These are phyloP conservation scores for Cylindrodendrum hubeiense DNA, from an alignment of 2,329 filamentous ascomycete genomes.

Conservation along the genomic window DNA sequence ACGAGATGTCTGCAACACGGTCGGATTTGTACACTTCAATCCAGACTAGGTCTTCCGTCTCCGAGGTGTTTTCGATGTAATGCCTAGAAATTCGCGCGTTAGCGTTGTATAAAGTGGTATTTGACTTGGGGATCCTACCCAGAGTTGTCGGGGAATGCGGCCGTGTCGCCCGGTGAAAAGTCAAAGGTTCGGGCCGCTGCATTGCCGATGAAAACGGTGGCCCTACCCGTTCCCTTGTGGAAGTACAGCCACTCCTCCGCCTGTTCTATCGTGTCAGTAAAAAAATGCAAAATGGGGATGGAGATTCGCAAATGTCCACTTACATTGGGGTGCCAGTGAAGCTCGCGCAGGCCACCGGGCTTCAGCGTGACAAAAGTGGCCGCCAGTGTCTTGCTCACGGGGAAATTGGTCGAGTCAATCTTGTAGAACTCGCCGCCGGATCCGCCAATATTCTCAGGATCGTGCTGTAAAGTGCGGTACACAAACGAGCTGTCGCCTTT, in stretches of 20 bases:
- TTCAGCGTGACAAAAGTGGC: constrained; percentile 74
- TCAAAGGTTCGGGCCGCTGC: constrained; percentile 74
- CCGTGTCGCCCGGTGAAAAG: constrained; percentile 75
- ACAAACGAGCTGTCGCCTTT: constrained; percentile 72
- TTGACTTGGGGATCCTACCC: constrained; percentile 49
- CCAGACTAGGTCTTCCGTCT: constrained; percentile 73
- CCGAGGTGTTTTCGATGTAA: constrained; percentile 77
- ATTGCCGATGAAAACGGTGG: constrained; percentile 74
- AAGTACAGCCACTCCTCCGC: constrained; percentile 81
- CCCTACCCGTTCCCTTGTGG: constrained; percentile 70
- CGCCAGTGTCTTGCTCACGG: constrained; percentile 73
- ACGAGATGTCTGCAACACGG: constrained; percentile 73
- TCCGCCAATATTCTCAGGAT: constrained; percentile 68
- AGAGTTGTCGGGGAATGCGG: constrained; percentile 75
- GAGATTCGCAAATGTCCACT: not conserved
- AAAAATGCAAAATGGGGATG: not conserved
- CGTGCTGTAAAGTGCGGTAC: constrained; percentile 69
- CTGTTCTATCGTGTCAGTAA: constrained; percentile 48
- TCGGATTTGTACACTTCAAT: constrained; percentile 79
- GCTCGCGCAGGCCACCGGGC: constrained; percentile 72
- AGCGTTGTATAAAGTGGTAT: not conserved
- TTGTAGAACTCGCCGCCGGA: constrained; percentile 72
- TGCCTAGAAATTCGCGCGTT: constrained; percentile 55
- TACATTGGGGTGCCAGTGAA: constrained; percentile 79
- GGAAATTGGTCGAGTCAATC: constrained; percentile 77